phyloP scores from a whole-genome alignment of 2,329 filamentous ascomycete species.

The Beauveria brongniartii region DNA sequence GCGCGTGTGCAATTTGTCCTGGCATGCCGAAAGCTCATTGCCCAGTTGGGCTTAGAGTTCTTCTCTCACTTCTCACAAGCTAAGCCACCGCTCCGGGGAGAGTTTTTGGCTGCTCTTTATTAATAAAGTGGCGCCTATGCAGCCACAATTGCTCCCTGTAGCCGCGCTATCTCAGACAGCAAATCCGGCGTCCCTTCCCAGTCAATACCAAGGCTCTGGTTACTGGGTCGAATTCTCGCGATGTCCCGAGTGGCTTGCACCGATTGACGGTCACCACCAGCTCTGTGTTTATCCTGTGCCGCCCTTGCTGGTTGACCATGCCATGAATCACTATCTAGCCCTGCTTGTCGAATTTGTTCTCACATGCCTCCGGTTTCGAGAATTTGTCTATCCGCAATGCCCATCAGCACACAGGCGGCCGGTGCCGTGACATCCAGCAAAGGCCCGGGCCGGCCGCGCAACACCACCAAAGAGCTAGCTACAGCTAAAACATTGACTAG shows the following conservation, averaged over 20 bases:
- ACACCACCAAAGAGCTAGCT: not conserved
- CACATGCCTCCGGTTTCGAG: not conserved
- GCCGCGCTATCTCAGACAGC: not conserved
- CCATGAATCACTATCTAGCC: not conserved
- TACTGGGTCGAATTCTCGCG: not conserved
- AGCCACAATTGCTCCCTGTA: not conserved
- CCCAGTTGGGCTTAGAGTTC: slow-evolving; percentile 13
- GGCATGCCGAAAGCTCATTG: not conserved
- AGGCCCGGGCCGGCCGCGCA: not conserved
- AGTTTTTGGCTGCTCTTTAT: not conserved
- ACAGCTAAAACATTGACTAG: not conserved
- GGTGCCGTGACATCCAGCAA: not conserved
- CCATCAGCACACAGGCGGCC: not conserved
- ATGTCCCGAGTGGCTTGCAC: slow-evolving; percentile 7
- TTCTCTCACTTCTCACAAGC: slow-evolving; percentile 12
- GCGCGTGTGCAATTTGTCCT: not conserved
- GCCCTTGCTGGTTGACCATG: not conserved
- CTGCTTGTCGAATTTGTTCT: not conserved
- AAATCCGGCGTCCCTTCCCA: not conserved
- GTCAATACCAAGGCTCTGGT: not conserved
- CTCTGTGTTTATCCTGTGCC: not conserved
- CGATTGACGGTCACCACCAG: not conserved
- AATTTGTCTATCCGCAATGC: not conserved
- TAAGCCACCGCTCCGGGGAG: slow-evolving; percentile 6
- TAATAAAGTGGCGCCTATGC: slow-evolving; percentile 7